These are phyloP conservation scores for Lagenidium sp. DNA, from an alignment of 352 stramenopile species.

Conservation along the genomic window DNA sequence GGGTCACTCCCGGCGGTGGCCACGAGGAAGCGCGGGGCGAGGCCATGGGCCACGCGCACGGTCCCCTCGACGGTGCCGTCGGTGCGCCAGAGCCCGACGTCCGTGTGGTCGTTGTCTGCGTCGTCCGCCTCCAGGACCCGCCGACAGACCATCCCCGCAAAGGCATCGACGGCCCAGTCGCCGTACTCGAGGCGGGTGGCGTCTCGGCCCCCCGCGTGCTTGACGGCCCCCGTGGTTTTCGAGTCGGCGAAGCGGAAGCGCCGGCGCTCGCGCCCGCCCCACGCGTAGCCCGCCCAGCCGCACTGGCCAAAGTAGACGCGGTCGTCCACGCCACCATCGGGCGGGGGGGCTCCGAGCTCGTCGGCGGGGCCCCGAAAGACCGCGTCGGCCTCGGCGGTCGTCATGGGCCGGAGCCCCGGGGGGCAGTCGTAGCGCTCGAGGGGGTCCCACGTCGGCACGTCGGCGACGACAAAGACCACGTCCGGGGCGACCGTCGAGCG, in stretches of 20 bases:
- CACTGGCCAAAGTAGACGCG: constrained; percentile 85
- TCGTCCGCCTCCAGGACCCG: neutral
- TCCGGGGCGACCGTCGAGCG: constrained; percentile 36
- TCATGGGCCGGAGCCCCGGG: constrained; percentile 71
- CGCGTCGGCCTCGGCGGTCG: constrained; percentile 47
- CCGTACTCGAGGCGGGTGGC: constrained; percentile 45
- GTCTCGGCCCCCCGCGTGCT: constrained; percentile 73
- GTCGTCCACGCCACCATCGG: too few species aligned
- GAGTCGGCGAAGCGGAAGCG: constrained; percentile 88
- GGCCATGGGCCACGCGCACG: constrained; percentile 41
- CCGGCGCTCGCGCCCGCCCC: constrained; percentile 39
- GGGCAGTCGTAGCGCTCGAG: constrained; percentile 81
- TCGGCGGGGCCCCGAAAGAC: constrained; percentile 31
- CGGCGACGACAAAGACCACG: constrained; percentile 67
- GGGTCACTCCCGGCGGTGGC: constrained; percentile 19
- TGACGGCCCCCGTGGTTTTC: constrained; percentile 62
- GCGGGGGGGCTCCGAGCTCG: constrained; percentile 17
- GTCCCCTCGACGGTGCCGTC: constrained; percentile 71
- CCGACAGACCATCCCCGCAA: constrained; percentile 15
- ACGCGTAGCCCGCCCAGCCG: constrained; percentile 75
- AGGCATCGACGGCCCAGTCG: constrained; percentile 23
- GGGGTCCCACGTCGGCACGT: constrained; percentile 48
- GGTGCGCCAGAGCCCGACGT: constrained; percentile 71
- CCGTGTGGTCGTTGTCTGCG: constrained; percentile 4
- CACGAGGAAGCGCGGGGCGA: too few species aligned